These are phyloP conservation scores for Streptanthus diversifolius DNA, from an alignment of 345 rosid genomes.

Conservation along the genomic window DNA sequence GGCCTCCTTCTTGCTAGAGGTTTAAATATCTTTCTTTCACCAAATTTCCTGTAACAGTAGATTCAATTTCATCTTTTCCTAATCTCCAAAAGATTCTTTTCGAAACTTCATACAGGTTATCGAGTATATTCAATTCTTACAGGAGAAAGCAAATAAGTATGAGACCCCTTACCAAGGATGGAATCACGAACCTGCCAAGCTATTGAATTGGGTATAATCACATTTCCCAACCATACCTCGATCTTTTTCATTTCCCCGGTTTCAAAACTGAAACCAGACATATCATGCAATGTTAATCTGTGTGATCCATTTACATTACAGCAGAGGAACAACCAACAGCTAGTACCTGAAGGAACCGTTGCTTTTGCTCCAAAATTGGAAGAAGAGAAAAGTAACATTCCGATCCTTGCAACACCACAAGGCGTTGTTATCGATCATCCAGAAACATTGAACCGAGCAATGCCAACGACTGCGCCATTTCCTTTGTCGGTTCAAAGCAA, in stretches of 20 bases:
- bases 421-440: constrained; percentile 40
- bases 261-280: not conserved
- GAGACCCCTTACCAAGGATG: constrained; percentile 72
- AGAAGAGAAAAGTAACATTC: constrained; percentile 43
- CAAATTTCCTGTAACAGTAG: not conserved
- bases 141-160: constrained; percentile 66
- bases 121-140: constrained; percentile 88
- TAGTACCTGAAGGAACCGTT: constrained; percentile 42
- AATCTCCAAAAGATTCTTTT: not conserved
- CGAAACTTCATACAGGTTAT: constrained; percentile 56
- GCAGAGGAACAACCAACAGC: constrained; percentile 52
- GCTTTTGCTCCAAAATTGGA: constrained; percentile 50
- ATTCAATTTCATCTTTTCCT: not conserved
- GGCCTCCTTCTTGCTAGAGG: constrained; percentile 97
- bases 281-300: not conserved
- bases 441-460: constrained; percentile 36
- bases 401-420: constrained; percentile 40
- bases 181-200: constrained; percentile 66
- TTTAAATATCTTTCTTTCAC: constrained; percentile 10
- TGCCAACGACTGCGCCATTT: constrained; percentile 36
- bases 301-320: constrained; percentile 7
- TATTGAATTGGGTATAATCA: constrained; percentile 59
- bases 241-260: not conserved
- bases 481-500: constrained; percentile 62
- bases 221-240: not conserved